Conservation (phyloP, 2,329 filamentous ascomycete genomes). For the Emergomyces orientalis region DNA sequence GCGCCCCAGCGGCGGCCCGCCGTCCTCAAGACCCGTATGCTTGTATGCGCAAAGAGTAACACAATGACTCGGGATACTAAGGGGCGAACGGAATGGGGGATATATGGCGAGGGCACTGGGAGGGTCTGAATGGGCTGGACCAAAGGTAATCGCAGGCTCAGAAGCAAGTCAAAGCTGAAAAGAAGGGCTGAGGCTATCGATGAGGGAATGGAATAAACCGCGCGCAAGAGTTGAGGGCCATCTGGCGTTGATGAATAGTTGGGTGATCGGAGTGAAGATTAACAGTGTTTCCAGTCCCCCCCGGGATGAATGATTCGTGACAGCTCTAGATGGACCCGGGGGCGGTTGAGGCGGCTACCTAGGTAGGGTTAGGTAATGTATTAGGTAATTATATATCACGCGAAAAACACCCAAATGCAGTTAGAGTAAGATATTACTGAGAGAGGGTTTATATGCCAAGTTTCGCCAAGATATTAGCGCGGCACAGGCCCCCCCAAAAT, state of each 20-base stretch:
- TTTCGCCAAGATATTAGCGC: neutral
- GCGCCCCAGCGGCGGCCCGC: conserved; percentile 10
- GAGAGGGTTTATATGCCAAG: no score
- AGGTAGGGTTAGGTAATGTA: neutral
- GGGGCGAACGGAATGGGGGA: neutral
- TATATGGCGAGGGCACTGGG: neutral
- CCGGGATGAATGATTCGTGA: no score
- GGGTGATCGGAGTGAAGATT: neutral
- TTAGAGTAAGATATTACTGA: no score
- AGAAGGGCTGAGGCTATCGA: neutral
- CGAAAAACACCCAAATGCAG: no score
- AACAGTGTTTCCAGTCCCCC: no score
- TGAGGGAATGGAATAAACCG: neutral
- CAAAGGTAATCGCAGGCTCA: neutral
- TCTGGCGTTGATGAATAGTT: neutral
- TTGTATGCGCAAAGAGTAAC: neutral
- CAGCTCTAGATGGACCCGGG: no score
- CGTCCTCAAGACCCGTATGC: conserved; percentile 2
- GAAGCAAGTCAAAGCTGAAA: neutral
- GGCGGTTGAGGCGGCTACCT: no score
- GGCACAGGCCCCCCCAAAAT: neutral
- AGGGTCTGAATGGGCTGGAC: neutral
- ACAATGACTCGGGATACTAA: neutral
- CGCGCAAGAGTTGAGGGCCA: neutral
- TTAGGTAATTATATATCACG: neutral